Conservation (phyloP, 345 rosid genomes). For the Pugionium cornutum region DNA sequence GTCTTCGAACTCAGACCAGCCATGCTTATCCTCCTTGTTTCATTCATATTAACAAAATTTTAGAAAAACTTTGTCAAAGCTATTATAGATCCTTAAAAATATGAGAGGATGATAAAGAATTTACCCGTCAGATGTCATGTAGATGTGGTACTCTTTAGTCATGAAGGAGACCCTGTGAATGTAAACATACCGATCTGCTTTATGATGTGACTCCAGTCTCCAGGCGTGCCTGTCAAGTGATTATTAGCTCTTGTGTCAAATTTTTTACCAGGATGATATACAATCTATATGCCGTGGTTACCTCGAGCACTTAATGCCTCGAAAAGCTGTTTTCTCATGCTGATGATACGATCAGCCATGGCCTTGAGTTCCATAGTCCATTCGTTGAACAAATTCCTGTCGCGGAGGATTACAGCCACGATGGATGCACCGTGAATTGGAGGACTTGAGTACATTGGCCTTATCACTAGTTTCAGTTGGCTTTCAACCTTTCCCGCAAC, state of each 20-base stretch:
- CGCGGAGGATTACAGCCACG: conserved; percentile 68
- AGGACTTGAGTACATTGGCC: conserved; percentile 93
- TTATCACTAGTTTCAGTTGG: conserved; percentile 83
- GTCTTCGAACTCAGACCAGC: conserved; percentile 74
- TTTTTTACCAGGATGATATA: too few species aligned
- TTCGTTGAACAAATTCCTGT: conserved; percentile 61
- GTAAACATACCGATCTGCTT: conserved; percentile 86
- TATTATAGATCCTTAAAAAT: too few species aligned
- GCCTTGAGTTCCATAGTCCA: conserved; percentile 84
- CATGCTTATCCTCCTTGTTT: conserved; percentile 75
- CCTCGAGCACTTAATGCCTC: conserved; percentile 65
- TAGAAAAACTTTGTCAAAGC: too few species aligned
- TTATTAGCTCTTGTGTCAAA: not conserved
- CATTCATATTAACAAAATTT: not conserved
- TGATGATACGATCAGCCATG: conserved; percentile 77
- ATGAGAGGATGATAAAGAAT: not conserved
- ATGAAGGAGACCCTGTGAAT: conserved; percentile 67
- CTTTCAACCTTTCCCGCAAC: conserved; percentile 77
- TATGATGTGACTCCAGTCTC: conserved; percentile 80
- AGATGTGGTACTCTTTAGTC: conserved; percentile 70
- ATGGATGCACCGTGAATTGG: conserved; percentile 92
- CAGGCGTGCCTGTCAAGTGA: conserved; percentile 55
- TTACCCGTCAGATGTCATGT: conserved; percentile 83
- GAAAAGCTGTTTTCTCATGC: conserved; percentile 74
- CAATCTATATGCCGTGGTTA: not conserved